Percentiles rank a stretch among this genome's conserved stretches.
Evolutionary conservation across 83 land plant genomes (phyloP).

Genomic region (Thuja plicata): DNA sequence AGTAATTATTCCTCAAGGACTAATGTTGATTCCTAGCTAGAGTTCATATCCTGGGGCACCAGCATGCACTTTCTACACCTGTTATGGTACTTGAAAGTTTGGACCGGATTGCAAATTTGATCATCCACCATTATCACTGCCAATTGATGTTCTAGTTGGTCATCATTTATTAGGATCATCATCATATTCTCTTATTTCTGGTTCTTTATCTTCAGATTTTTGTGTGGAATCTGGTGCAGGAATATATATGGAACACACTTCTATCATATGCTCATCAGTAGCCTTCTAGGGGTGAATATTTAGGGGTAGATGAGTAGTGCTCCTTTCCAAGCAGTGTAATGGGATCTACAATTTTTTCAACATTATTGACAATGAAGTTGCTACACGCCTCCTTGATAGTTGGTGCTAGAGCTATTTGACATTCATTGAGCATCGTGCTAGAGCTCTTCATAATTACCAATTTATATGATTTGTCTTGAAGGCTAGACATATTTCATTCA

Average conservation of each 20-base stretch:
- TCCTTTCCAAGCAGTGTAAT: constrained; percentile 14
- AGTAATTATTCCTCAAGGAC: constrained; percentile 74
- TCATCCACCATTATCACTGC: constrained; percentile 53
- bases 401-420: constrained; percentile 5
- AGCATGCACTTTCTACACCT: constrained; percentile 63
- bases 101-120: constrained; percentile 85
- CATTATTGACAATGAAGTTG: background rate
- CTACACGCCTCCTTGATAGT: constrained; percentile 1
- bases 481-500: constrained; percentile 7
- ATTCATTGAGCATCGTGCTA: background rate
- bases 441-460: background rate
- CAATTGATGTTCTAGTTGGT: constrained; percentile 44
- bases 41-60: constrained; percentile 64
- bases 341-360: constrained; percentile 15
- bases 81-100: constrained; percentile 80
- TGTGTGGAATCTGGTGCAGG: constrained; percentile 37
- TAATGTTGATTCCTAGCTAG: constrained; percentile 81
- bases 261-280: constrained; percentile 43
- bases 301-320: constrained; percentile 37
- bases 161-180: constrained; percentile 43
- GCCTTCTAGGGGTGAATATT: constrained; percentile 44
- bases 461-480: background rate
- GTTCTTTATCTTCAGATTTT: constrained; percentile 42
- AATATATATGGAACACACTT: constrained; percentile 26
- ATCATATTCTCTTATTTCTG: constrained; percentile 28